Conservation (phyloP, 352 stramenopile species). For the Phytopythium oedochilum region DNA sequence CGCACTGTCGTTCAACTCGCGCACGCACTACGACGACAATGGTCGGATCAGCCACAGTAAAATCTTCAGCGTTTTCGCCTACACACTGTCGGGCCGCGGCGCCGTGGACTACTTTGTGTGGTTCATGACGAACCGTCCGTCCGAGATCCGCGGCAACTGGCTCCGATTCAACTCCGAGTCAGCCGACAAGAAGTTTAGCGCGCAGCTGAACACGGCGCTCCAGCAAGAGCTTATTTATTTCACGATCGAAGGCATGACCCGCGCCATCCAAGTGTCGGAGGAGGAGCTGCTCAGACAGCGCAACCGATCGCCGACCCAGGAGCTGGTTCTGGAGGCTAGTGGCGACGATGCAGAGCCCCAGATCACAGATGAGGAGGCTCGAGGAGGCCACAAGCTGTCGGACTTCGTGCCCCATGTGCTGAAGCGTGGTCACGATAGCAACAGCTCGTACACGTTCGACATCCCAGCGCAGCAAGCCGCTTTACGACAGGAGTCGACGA, state of each 20-base stretch:
- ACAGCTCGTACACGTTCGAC: slow-evolving; percentile 25
- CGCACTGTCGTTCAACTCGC: slow-evolving; percentile 61
- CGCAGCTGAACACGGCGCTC: slow-evolving; percentile 84
- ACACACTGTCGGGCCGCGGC: slow-evolving; percentile 59
- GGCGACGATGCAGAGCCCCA: slow-evolving; percentile 4
- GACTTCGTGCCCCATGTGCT: slow-evolving; percentile 1
- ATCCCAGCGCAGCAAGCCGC: slow-evolving; percentile 21
- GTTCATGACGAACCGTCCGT: slow-evolving; percentile 82
- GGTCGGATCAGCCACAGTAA: slow-evolving; percentile 35
- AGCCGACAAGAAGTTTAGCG: slow-evolving; percentile 76
- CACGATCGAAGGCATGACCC: slow-evolving; percentile 86
- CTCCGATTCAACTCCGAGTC: slow-evolving; percentile 74
- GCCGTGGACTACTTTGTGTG: slow-evolving; percentile 80
- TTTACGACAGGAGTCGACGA: slow-evolving; percentile 19
- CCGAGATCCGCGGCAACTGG: slow-evolving; percentile 52
- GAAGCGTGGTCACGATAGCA: slow-evolving; percentile 7
- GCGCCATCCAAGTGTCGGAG: slow-evolving; percentile 63
- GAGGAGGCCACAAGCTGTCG: slow-evolving; percentile 15
- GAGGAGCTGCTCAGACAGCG: slow-evolving; percentile 46
- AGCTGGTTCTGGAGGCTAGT: slow-evolving; percentile 20
- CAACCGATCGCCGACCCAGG: slow-evolving; percentile 43
- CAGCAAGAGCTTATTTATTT: slow-evolving; percentile 88
- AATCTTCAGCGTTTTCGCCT: slow-evolving; percentile 66
- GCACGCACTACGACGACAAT: slow-evolving; percentile 33
- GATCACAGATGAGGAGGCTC: slow-evolving; percentile 5